phyloP scores from a whole-genome alignment of 345 rosid genomes.

The Citrus hindsii region DNA sequence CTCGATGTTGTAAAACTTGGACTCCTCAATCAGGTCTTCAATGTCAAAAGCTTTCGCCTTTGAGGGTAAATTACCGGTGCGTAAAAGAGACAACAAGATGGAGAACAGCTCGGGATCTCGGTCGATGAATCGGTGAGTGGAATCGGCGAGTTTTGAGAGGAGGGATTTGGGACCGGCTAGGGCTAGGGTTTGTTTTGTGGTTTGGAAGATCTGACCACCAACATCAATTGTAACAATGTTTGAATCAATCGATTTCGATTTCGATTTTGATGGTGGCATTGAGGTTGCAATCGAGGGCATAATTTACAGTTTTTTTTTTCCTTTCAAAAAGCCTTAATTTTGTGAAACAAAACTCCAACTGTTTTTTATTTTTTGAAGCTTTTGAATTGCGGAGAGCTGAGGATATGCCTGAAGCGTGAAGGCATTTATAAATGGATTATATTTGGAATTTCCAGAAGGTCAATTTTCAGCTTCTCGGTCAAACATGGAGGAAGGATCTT shows the following conservation, averaged over 20 bases:
- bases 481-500: not conserved
- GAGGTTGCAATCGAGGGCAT: slow-evolving; percentile 25
- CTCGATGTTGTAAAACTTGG: slow-evolving; percentile 69
- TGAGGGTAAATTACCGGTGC: slow-evolving; percentile 78
- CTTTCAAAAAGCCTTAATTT: not conserved
- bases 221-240: slow-evolving; percentile 61
- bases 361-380: too few relatives aligned
- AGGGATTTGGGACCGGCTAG: slow-evolving; percentile 65
- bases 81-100: slow-evolving; percentile 65
- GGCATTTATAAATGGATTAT: not conserved
- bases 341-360: not conserved
- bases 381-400: not conserved
- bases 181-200: slow-evolving; percentile 68
- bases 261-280: not conserved
- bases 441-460: not conserved
- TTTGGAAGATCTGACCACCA: slow-evolving; percentile 78
- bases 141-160: slow-evolving; percentile 46
- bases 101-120: slow-evolving; percentile 86
- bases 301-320: too few relatives aligned
- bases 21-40: slow-evolving; percentile 71
- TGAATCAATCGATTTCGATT: slow-evolving; percentile 9
- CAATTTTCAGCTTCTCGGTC: not conserved
- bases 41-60: slow-evolving; percentile 59
- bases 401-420: too few relatives aligned
- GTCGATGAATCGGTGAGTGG: slow-evolving; percentile 64